Conservation (phyloP, 495 filamentous ascomycete genomes). For the Aspergillus carlsbadensis region DNA sequence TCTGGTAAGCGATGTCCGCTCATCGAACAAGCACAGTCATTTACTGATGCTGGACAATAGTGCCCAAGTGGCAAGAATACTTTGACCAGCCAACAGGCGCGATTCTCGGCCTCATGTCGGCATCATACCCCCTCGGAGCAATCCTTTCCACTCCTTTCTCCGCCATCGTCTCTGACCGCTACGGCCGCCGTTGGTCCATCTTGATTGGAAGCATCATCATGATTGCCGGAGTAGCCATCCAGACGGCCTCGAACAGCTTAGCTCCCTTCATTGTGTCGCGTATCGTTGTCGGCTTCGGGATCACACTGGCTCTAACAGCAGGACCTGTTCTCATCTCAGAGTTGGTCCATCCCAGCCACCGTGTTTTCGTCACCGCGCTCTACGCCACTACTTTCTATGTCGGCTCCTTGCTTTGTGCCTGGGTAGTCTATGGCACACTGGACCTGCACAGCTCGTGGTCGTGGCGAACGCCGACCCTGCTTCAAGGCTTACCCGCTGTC, state of each 20-base stretch:
- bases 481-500: background rate
- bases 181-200: background rate
- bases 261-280: background rate
- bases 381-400: background rate
- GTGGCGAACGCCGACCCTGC: background rate
- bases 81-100: background rate
- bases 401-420: background rate
- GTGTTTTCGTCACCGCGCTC: background rate
- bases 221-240: background rate
- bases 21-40: background rate
- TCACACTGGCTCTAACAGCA: background rate
- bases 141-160: background rate
- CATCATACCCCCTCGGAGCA: background rate
- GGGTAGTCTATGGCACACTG: background rate
- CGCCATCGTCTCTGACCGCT: background rate
- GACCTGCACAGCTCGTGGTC: background rate
- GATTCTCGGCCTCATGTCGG: background rate
- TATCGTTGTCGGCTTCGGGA: background rate
- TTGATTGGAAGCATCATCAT: background rate
- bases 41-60: background rate
- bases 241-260: background rate
- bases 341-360: conserved; percentile 1
- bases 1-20: background rate
- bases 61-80: background rate
- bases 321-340: background rate